A percentile compares a stretch with the other conserved stretches of the same genome.
These are phyloP conservation scores for Annulohypoxylon moriforme DNA, from an alignment of 495 filamentous ascomycete genomes.

Conservation along the genomic window DNA sequence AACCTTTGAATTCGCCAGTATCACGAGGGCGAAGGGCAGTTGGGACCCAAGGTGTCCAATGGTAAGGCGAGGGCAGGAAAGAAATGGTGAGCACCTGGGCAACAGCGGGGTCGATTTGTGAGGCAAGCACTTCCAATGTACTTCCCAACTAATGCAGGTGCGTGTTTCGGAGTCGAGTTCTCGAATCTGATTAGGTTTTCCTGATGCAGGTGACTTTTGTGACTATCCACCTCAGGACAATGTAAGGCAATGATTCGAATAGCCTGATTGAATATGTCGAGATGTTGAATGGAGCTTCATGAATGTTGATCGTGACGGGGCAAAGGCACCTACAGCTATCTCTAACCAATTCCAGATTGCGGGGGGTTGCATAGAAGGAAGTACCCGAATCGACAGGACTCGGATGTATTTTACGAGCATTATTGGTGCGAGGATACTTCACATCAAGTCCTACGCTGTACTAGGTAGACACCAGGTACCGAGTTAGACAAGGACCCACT, in stretches of 20 bases:
- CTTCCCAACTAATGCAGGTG: slow-evolving; percentile 21
- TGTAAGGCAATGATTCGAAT: slow-evolving; percentile 19
- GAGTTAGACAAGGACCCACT: background rate
- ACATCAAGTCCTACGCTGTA: background rate
- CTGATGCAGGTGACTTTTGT: slow-evolving; percentile 26
- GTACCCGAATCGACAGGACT: background rate
- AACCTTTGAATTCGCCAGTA: slow-evolving; percentile 35
- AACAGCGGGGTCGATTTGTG: slow-evolving; percentile 22
- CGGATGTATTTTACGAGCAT: background rate
- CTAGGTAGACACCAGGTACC: background rate
- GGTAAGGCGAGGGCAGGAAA: background rate
- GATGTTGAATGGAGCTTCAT: slow-evolving; percentile 20
- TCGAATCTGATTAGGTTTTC: slow-evolving; percentile 24
- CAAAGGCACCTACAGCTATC: slow-evolving; percentile 7
- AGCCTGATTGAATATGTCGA: slow-evolving; percentile 20
- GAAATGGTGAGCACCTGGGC: background rate
- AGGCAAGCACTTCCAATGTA: slow-evolving; percentile 4
- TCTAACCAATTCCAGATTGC: slow-evolving; percentile 18
- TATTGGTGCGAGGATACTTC: background rate
- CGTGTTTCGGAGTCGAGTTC: slow-evolving; percentile 7
- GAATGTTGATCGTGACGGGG: slow-evolving; percentile 30
- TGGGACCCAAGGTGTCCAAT: slow-evolving; percentile 13
- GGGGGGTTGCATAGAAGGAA: slow-evolving; percentile 3
- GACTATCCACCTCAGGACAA: slow-evolving; percentile 24
- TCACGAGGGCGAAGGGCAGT: slow-evolving; percentile 14